Evolutionary conservation across 768 basidiomycete species (phyloP).

Genomic region (Leccinum incarnatum): DNA sequence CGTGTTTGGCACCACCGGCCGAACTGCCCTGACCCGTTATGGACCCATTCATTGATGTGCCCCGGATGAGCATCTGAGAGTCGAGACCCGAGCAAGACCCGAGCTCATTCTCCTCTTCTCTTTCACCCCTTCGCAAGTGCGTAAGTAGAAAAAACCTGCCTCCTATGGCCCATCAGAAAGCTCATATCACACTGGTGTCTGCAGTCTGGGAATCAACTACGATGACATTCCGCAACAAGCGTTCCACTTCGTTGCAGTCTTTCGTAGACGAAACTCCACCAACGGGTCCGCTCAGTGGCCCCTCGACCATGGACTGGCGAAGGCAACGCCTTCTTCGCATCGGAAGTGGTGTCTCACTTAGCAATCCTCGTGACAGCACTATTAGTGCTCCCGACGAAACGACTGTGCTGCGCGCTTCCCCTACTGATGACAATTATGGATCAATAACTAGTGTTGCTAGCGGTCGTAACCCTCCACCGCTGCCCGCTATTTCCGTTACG

Average conservation of each 20-base stretch:
- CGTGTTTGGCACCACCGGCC: slow-evolving; percentile 11
- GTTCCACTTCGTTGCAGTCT: slow-evolving; percentile 22
- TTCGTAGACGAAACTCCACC: slow-evolving; percentile 16
- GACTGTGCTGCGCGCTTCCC: slow-evolving; percentile 33
- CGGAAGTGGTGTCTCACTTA: slow-evolving; percentile 28
- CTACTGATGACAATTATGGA: slow-evolving; percentile 50
- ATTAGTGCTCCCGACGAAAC: slow-evolving; percentile 29
- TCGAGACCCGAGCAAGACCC: background rate
- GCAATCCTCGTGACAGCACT: slow-evolving; percentile 1
- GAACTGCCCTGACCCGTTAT: background rate
- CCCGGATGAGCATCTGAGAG: background rate
- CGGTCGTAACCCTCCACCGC: slow-evolving; percentile 37
- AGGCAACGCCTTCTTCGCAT: slow-evolving; percentile 59
- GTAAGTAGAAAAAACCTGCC: background rate
- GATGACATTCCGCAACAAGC: slow-evolving; percentile 21
- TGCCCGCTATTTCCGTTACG: slow-evolving; percentile 34
- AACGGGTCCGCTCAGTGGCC: slow-evolving; percentile 42
- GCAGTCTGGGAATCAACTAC: background rate
- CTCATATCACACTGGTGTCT: background rate
- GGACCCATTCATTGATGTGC: background rate
- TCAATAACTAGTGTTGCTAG: slow-evolving; percentile 38
- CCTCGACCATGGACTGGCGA: slow-evolving; percentile 59
- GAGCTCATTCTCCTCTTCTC: background rate
- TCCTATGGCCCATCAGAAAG: too few relatives aligned
- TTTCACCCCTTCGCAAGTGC: background rate